phyloP scores from a whole-genome alignment of 2,329 filamentous ascomycete species.

The Purpureocillium lavendulum region DNA sequence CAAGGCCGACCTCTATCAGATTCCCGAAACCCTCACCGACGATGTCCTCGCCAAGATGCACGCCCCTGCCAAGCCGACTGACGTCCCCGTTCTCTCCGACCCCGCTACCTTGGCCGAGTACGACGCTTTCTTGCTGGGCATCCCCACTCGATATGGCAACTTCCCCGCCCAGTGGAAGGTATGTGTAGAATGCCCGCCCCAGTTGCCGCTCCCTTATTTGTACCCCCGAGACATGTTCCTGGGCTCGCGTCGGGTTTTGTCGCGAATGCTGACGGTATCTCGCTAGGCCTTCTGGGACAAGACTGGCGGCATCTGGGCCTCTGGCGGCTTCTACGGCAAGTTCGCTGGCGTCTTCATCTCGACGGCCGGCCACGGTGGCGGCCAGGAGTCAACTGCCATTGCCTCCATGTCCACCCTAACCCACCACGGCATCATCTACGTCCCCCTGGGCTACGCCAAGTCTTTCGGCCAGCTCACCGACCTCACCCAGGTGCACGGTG shows the following conservation, averaged over 20 bases:
- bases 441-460: slow-evolving; percentile 89
- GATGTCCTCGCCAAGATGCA: slow-evolving; percentile 88
- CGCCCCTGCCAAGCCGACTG: slow-evolving; percentile 66
- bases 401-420: slow-evolving; percentile 74
- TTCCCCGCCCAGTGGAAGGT: slow-evolving; percentile 93
- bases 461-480: slow-evolving; percentile 63
- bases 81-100: slow-evolving; percentile 55
- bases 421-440: slow-evolving; percentile 93
- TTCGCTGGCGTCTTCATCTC: slow-evolving; percentile 86
- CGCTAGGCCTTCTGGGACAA: slow-evolving; percentile 72
- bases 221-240: too few relatives aligned
- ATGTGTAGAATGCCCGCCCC: slow-evolving; percentile 8
- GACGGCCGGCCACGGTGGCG: slow-evolving; percentile 76
- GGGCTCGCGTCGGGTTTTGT: too few relatives aligned
- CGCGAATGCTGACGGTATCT: slow-evolving; percentile 1
- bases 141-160: slow-evolving; percentile 94
- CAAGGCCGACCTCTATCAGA: slow-evolving; percentile 72
- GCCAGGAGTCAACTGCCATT: slow-evolving; percentile 84
- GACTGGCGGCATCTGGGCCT: slow-evolving; percentile 76
- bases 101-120: slow-evolving; percentile 58
- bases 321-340: slow-evolving; percentile 76
- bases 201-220: too few relatives aligned
- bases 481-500: slow-evolving; percentile 74
- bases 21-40: slow-evolving; percentile 76
- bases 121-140: slow-evolving; percentile 86